Percentiles rank a stretch among this genome's conserved stretches.
Evolutionary conservation across 176 grass and related monocot genomes (phyloP).

Genomic region (Lolium rigidum): DNA sequence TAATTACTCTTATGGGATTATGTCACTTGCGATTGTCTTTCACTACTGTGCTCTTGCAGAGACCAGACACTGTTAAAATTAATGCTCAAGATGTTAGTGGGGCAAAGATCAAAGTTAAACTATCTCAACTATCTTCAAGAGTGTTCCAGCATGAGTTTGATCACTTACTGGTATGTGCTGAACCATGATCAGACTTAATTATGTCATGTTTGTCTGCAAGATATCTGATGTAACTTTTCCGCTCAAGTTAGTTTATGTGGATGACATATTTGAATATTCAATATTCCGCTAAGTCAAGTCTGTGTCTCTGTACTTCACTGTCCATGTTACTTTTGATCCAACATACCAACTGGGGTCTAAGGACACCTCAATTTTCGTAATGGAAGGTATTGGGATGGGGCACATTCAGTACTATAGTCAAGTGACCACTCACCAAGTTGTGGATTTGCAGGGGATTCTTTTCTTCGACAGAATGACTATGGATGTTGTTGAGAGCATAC

Average conservation of each 20-base stretch:
- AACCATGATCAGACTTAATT: slow-evolving; percentile 56
- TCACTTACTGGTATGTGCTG: slow-evolving; percentile 72
- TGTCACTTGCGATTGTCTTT: slow-evolving; percentile 7
- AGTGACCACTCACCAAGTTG: slow-evolving; percentile 21
- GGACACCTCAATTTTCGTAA: slow-evolving; percentile 31
- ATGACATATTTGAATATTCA: slow-evolving; percentile 23
- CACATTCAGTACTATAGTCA: slow-evolving; percentile 30
- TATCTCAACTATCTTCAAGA: slow-evolving; percentile 79
- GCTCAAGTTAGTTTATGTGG: background rate
- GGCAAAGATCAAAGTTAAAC: slow-evolving; percentile 79
- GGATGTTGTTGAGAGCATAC: slow-evolving; percentile 86
- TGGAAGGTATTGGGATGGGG: slow-evolving; percentile 21
- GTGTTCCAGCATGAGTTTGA: slow-evolving; percentile 99
- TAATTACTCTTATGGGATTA: background rate
- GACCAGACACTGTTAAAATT: slow-evolving; percentile 90
- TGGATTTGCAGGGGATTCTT: slow-evolving; percentile 84
- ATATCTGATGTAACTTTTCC: slow-evolving; percentile 46
- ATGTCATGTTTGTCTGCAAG: slow-evolving; percentile 48
- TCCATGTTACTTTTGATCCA: slow-evolving; percentile 27
- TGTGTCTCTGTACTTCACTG: slow-evolving; percentile 24
- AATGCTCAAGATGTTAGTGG: slow-evolving; percentile 86
- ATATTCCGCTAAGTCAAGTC: slow-evolving; percentile 7
- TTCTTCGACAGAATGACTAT: slow-evolving; percentile 94
- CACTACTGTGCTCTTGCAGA: slow-evolving; percentile 64
- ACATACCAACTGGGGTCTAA: slow-evolving; percentile 9